These are phyloP conservation scores for Anastatica hierochuntica DNA, from an alignment of 345 rosid genomes.

Conservation along the genomic window DNA sequence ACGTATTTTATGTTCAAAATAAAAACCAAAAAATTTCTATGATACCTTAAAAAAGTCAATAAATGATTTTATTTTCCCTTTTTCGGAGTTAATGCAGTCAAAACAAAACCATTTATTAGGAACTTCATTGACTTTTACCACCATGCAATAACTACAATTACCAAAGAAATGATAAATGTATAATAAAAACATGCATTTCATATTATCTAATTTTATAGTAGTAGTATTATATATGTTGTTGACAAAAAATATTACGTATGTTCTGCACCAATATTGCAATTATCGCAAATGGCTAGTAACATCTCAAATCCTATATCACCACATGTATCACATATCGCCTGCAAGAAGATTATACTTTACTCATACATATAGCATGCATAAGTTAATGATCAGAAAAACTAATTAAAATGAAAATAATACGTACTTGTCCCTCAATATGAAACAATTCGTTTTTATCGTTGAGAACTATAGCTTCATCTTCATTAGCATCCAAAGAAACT, in stretches of 20 bases:
- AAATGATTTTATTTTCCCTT: constrained; percentile 7
- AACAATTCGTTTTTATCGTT: neutral
- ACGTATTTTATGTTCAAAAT: neutral
- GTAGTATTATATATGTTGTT: neutral
- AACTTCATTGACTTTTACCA: constrained; percentile 28
- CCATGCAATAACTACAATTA: constrained; percentile 50
- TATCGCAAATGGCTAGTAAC: constrained; percentile 42
- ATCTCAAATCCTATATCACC: constrained; percentile 51
- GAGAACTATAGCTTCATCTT: too few relatives aligned
- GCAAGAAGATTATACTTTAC: too few relatives aligned
- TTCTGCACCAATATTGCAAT: constrained; percentile 51
- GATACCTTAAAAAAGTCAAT: neutral
- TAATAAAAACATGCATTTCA: too few relatives aligned
- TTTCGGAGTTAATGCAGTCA: constrained; percentile 39
- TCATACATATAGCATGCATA: too few relatives aligned
- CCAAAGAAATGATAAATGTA: neutral
- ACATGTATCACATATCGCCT: constrained; percentile 58
- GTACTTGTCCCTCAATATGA: neutral
- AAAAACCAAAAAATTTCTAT: neutral
- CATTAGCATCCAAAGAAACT: too few relatives aligned
- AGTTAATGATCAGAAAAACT: too few relatives aligned
- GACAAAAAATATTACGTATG: constrained; percentile 39
- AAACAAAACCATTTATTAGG: constrained; percentile 49
- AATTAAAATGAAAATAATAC: neutral
- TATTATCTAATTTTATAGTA: neutral